Percentiles rank a stretch among this genome's conserved stretches.
phyloP scores from a whole-genome alignment of 495 filamentous ascomycete genomes.

The Friedmanniomyces simplex region DNA sequence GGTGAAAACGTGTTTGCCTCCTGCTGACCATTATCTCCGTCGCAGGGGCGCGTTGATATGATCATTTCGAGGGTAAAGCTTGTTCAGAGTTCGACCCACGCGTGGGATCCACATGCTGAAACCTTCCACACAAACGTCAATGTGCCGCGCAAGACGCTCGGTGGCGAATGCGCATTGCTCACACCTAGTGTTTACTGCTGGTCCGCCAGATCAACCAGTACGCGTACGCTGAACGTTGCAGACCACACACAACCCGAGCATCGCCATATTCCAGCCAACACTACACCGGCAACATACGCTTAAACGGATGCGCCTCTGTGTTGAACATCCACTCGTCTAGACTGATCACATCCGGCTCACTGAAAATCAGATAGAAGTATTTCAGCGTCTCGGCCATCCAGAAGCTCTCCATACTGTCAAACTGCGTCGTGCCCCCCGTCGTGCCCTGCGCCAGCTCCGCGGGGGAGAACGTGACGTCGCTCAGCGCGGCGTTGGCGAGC shows the following conservation, averaged over 20 bases:
- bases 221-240: background rate
- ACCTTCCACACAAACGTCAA: too few relatives aligned
- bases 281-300: slow-evolving; percentile 10
- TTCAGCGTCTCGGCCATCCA: slow-evolving; percentile 43
- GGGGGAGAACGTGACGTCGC: slow-evolving; percentile 24
- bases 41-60: too few relatives aligned
- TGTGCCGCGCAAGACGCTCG: too few relatives aligned
- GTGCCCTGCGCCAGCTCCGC: slow-evolving; percentile 8
- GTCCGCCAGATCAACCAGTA: background rate
- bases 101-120: too few relatives aligned
- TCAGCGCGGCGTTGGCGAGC: slow-evolving; percentile 30
- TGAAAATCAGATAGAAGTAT: slow-evolving; percentile 31
- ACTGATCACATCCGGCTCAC: slow-evolving; percentile 38
- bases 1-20: too few relatives aligned
- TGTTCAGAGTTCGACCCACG: too few relatives aligned
- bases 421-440: slow-evolving; percentile 11
- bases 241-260: too few relatives aligned
- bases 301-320: slow-evolving; percentile 44
- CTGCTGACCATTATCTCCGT: too few relatives aligned
- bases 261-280: too few relatives aligned
- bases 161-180: too few relatives aligned
- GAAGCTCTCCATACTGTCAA: slow-evolving; percentile 37
- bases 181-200: too few relatives aligned
- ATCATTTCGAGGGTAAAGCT: too few relatives aligned
- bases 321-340: slow-evolving; percentile 48